These are phyloP conservation scores for Bretschneidera sinensis DNA, from an alignment of 345 rosid species.

Conservation along the genomic window DNA sequence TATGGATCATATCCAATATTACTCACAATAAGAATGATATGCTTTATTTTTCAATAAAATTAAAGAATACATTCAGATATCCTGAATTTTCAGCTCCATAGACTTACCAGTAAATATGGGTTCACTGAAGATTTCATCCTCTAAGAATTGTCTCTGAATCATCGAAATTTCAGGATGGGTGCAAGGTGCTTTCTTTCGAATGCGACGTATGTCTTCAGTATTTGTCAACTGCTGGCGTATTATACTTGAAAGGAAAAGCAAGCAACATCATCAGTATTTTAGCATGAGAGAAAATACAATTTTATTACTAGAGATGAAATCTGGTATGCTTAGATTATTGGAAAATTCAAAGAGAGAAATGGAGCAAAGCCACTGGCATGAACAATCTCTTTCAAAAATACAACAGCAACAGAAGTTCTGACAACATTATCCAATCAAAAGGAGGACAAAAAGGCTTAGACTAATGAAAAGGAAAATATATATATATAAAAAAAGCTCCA, in stretches of 20 bases:
- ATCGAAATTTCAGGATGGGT: conserved; percentile 74
- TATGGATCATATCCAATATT: background rate
- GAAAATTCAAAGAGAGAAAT: background rate
- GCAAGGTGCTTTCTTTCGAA: conserved; percentile 99
- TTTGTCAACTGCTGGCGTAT: conserved; percentile 84
- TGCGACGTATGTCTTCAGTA: conserved; percentile 89
- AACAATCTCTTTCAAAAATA: background rate
- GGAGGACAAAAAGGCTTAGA: conserved; percentile 4
- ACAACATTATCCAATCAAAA: background rate
- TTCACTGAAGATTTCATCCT: conserved; percentile 65
- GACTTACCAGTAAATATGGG: conserved; percentile 72
- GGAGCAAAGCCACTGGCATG: background rate
- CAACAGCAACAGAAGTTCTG: background rate
- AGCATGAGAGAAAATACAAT: too few relatives aligned
- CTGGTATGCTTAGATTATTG: background rate
- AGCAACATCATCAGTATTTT: conserved; percentile 26
- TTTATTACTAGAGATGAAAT: background rate
- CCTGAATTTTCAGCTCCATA: conserved; percentile 13
- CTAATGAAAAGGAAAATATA: background rate
- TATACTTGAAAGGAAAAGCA: conserved; percentile 43
- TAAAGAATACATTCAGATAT: background rate
- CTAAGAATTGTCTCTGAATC: conserved; percentile 79
- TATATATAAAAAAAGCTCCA: background rate
- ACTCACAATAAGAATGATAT: too few relatives aligned
- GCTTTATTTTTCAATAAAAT: too few relatives aligned